Conservation (phyloP, 2,329 filamentous ascomycete species). For the Shiraia sp. region DNA sequence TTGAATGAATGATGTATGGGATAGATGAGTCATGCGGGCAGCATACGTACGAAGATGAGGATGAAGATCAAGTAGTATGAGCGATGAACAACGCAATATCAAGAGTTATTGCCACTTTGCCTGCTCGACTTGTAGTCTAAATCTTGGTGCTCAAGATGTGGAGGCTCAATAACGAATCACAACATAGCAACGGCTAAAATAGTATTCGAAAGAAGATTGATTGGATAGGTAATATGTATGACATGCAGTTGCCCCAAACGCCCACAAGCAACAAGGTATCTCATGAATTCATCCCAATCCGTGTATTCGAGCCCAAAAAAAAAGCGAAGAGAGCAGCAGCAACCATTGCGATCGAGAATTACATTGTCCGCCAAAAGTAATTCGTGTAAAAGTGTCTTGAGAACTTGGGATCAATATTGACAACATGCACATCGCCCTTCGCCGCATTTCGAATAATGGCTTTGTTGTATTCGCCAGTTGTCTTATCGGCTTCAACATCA, state of each 20-base stretch:
- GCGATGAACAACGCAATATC: too few species aligned
- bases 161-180: too few species aligned
- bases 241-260: constrained; percentile 1
- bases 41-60: too few species aligned
- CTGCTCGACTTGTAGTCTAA: too few species aligned
- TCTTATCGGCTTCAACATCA: constrained; percentile 76
- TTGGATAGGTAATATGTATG: background rate
- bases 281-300: constrained; percentile 3
- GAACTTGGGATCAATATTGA: constrained; percentile 92
- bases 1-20: too few species aligned
- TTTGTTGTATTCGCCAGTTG: constrained; percentile 79
- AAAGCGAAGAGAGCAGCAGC: background rate
- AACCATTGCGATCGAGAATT: background rate
- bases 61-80: too few species aligned
- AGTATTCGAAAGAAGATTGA: too few species aligned
- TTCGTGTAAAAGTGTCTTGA: constrained; percentile 91
- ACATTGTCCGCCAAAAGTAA: constrained; percentile 92
- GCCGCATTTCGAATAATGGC: constrained; percentile 83
- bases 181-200: too few species aligned
- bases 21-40: too few species aligned
- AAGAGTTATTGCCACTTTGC: too few species aligned
- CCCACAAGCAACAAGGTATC: constrained; percentile 10
- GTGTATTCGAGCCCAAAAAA: too few species aligned
- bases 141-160: too few species aligned
- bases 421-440: constrained; percentile 90